Evolutionary conservation across 306 rosid genomes (phyloP), one percentile per base, ranked within the genome.

Genomic region (Sindora glabra): DNA sequence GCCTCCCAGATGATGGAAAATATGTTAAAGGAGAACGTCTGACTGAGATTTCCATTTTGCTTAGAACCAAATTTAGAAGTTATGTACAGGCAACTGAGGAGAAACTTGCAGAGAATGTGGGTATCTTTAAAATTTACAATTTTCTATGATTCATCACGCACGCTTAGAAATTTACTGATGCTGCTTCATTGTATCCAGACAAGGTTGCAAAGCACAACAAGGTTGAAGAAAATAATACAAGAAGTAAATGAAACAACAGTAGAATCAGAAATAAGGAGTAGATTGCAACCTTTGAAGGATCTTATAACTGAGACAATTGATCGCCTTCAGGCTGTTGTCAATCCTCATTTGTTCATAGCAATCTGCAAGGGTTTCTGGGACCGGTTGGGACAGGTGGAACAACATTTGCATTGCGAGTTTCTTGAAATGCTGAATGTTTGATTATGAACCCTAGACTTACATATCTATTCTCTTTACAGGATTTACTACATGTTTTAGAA

Each of bases 41-140:
- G 14, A 59, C 37, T 27, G 70, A 79, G 21, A 70, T 26, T 37
- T 51, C 27, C 22, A 52, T 67, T 29, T 33, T 56, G 62, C 61
- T 66, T 25, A 61, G 77, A 57, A 27, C 69, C 56, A 62, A 64
- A 48, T 66, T 60, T 30, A 71, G 81, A 54, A 76, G 33, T 34
- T 71, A 65, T 49, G 9, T 48, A 14, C 74, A 68, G 26, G 73
- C 74, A 27, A 13, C 65, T 37, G 79, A 64, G 19, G 68, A 64
- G 48, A 72, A 77, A 49, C 71, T 77, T 63, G 24, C 62, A 16
- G 52, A 67, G 51, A 72, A 80, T 50, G 74, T 44, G 48, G 68
- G 74, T 25, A 71, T 14, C 13, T 16, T 2, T 6, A 39, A n/a
- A 39, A 3, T n/a, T 38, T n/a, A n/a, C 18, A n/a, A 18, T 39